Evolutionary conservation across 306 rosid genomes (phyloP).

Genomic region (Dicorynia guianensis): DNA sequence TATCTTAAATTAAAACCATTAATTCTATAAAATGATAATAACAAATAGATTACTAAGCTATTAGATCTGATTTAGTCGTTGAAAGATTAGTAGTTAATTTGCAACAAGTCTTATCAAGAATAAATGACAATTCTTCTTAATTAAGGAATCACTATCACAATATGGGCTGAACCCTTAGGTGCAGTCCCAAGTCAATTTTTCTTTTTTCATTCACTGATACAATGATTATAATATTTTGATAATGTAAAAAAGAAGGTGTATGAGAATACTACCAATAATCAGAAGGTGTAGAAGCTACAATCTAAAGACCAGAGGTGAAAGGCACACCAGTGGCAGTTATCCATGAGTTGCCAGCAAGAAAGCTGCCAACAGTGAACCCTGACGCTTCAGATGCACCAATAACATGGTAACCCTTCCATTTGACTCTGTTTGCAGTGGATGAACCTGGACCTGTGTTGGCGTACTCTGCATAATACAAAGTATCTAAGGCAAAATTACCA

Average conservation of each 20-base stretch:
- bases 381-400: slow-evolving; percentile 71
- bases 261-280: slow-evolving; percentile 17
- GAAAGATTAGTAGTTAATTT: too few relatives aligned
- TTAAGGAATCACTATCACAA: slow-evolving; percentile 16
- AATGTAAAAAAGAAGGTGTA: background rate
- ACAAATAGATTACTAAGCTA: too few relatives aligned
- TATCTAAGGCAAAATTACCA: slow-evolving; percentile 71
- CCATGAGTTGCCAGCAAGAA: slow-evolving; percentile 72
- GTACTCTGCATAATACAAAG: slow-evolving; percentile 71
- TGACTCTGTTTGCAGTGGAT: slow-evolving; percentile 62
- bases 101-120: background rate
- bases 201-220: slow-evolving; percentile 18
- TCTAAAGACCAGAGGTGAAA: slow-evolving; percentile 61
- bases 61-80: too few relatives aligned
- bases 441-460: slow-evolving; percentile 73
- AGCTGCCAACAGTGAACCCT: slow-evolving; percentile 66
- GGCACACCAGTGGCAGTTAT: slow-evolving; percentile 66
- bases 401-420: slow-evolving; percentile 72
- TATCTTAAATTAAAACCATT: too few relatives aligned
- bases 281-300: slow-evolving; percentile 1
- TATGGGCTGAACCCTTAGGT: background rate
- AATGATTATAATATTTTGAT: background rate
- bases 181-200: background rate
- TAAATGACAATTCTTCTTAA: background rate
- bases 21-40: too few relatives aligned